Evolutionary conservation across 345 rosid species (phyloP), one percentile per base, ranked within the genome.

Genomic region (Turritis glabra): DNA sequence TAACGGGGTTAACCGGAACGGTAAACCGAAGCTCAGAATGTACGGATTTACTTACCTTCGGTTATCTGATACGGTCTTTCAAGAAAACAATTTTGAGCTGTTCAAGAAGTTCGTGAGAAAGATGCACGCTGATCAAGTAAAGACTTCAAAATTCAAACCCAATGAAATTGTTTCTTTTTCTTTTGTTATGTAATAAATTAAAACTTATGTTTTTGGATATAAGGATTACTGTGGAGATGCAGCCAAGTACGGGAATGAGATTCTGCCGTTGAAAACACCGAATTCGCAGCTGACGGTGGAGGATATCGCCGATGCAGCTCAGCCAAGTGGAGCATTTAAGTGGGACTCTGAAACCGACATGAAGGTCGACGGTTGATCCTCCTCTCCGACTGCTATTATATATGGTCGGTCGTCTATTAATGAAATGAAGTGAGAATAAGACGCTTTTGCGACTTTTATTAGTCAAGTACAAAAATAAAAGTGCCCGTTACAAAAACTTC

Each of bases 91-190:
- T 58, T 86, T 85, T 78, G 80, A 79, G 27, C 22, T 82, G 67
- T 90, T 93, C 84, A 88, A 84, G 81, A 85, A 64, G 47, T 89
- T 90, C 18, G 90, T 90, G 78, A 90, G 73, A 85, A 89, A 88
- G 75, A 86, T 89, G 92, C 97, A 90, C 59, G 97, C 90, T 19
- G 87, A 90, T 79, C 93, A 87, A 77, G 93, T 90, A 87, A 87
- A 79, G 83, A 46, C 59, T 19, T 61, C 5, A 32, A 30, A 30
- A 67, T 8, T 30, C 11, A 48, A 48, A 33, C 25, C 10, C 25
- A 1, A 22, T 17, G 10, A 26, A 1, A 7, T 7, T 33, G 14
- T 33, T 27, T 25, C 2, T 4, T 35, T 1, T 15, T 44, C 1
- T 57, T 18, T 3, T 50, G 7, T 30, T 14, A 12, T 25, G 32